Conservation (phyloP, 768 basidiomycete species). For the Lentinula lateritia region DNA sequence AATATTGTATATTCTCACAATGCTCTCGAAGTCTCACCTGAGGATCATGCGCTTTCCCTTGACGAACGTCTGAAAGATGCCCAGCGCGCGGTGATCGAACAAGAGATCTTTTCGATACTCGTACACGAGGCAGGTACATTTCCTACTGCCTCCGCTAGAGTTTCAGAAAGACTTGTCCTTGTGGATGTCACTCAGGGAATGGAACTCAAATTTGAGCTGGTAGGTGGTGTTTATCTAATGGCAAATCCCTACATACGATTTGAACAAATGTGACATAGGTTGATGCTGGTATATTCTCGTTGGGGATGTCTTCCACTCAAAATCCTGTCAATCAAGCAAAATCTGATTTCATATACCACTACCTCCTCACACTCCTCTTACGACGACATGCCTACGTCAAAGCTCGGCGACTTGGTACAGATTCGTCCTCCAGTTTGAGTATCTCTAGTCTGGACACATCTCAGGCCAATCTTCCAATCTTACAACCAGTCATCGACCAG, state of each 20-base stretch:
- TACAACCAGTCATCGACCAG: constrained; percentile 74
- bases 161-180: constrained; percentile 72
- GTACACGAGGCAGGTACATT: constrained; percentile 74
- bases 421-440: constrained; percentile 10
- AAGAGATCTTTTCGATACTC: constrained; percentile 72
- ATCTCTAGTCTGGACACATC: constrained; percentile 9
- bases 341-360: constrained; percentile 66
- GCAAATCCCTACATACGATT: background rate
- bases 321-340: constrained; percentile 23
- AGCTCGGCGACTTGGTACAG: constrained; percentile 27
- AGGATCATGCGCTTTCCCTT: constrained; percentile 30
- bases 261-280: constrained; percentile 19
- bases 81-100: constrained; percentile 71
- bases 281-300: constrained; percentile 19
- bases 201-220: constrained; percentile 71
- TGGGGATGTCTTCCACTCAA: constrained; percentile 8
- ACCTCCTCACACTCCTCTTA: constrained; percentile 59
- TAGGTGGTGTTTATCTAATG: constrained; percentile 18
- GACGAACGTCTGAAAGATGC: constrained; percentile 50
- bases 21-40: constrained; percentile 14
- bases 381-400: constrained; percentile 52
- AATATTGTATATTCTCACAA: constrained; percentile 30
- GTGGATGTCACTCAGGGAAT: constrained; percentile 71
- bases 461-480: constrained; percentile 37
- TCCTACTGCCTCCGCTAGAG: constrained; percentile 70